Evolutionary conservation across 371 early-diverging fungal species (phyloP).

Genomic region (Capillidium rhysosporum): DNA sequence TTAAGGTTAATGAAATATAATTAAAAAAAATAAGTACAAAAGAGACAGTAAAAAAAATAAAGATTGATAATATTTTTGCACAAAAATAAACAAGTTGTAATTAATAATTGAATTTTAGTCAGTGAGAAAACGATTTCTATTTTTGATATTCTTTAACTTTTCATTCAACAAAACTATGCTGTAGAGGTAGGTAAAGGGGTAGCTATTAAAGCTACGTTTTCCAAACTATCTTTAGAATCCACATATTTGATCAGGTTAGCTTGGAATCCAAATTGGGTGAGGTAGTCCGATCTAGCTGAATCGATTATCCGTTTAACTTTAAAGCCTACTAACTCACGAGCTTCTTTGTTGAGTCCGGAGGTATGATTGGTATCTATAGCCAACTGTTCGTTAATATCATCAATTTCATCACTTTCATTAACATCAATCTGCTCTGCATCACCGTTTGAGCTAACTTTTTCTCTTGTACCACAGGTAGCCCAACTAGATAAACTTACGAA

Average conservation of each 20-base stretch:
- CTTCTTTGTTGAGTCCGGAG: conserved; percentile 29
- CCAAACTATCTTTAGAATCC: conserved; percentile 32
- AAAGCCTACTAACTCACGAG: conserved; percentile 42
- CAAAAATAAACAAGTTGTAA: too few species aligned
- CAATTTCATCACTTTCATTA: not conserved
- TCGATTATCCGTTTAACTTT: conserved; percentile 57
- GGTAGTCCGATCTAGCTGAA: conserved; percentile 31
- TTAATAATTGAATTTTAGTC: too few species aligned
- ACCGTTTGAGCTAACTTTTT: not conserved
- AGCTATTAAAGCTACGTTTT: conserved; percentile 51
- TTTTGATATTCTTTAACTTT: too few species aligned
- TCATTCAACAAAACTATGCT: too few species aligned
- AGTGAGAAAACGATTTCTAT: too few species aligned
- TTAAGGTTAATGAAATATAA: too few species aligned
- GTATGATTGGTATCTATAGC: conserved; percentile 21
- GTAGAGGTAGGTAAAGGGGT: conserved; percentile 9
- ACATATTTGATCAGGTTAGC: conserved; percentile 44
- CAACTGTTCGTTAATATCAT: not conserved
- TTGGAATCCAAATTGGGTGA: conserved; percentile 25
- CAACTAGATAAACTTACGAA: conserved; percentile 46
- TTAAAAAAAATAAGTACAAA: too few species aligned
- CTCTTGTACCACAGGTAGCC: conserved; percentile 34
- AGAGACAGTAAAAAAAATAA: too few species aligned
- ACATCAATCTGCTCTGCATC: conserved; percentile 13
- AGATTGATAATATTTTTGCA: too few species aligned